A percentile compares a stretch with the other conserved stretches of the same genome.
Conservation (phyloP, 139 green algal species). For the Desmodesmus armatus region DNA sequence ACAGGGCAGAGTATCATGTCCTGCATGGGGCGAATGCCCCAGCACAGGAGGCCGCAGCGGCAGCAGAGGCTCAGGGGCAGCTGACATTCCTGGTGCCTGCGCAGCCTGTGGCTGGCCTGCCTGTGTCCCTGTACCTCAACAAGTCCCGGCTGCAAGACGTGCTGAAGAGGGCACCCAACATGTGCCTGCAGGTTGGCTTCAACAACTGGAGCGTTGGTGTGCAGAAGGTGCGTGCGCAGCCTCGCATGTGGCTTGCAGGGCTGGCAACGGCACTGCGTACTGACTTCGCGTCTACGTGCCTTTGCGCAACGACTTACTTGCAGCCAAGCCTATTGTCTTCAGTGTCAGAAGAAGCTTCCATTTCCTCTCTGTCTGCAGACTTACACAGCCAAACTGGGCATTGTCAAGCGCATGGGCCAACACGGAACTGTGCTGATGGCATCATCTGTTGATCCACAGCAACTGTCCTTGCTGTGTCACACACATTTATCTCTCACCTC, state of each 20-base stretch:
- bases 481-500: background rate
- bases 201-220: background rate
- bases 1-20: background rate
- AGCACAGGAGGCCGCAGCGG: background rate
- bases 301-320: background rate
- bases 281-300: background rate
- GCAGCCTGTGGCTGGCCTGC: background rate
- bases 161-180: background rate
- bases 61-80: background rate
- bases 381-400: no score
- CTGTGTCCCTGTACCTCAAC: background rate
- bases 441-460: background rate
- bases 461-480: background rate
- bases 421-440: background rate
- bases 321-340: background rate
- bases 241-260: background rate
- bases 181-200: constrained; percentile 1
- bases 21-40: background rate
- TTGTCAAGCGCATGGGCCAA: background rate
- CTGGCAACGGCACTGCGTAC: background rate
- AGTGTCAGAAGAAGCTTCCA: background rate
- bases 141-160: background rate
- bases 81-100: background rate
- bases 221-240: background rate
- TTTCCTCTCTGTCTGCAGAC: background rate